Conservation (phyloP, 2,329 filamentous ascomycete species). For the Colletotrichum aenigma region DNA sequence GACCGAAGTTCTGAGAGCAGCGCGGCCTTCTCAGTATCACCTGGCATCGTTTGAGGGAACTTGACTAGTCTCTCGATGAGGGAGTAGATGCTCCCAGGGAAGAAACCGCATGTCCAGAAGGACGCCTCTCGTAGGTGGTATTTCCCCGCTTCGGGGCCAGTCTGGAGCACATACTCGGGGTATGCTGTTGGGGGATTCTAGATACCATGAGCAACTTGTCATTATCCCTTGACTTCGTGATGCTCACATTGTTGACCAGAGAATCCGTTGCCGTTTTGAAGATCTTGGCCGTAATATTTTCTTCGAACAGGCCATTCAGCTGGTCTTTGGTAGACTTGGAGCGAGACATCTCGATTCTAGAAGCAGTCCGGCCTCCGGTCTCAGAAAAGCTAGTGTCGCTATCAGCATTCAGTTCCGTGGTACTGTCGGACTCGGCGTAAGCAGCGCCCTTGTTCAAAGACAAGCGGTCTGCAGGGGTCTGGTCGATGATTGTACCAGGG, state of each 20-base stretch:
- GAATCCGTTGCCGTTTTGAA: conserved; percentile 16
- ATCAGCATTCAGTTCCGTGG: not conserved
- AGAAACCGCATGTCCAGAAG: conserved; percentile 43
- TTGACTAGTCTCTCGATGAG: conserved; percentile 35
- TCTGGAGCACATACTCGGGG: conserved; percentile 24
- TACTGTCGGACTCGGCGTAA: not conserved
- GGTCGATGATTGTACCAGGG: not conserved
- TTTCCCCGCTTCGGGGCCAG: conserved; percentile 17
- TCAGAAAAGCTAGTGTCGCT: conserved; percentile 15
- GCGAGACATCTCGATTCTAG: not conserved
- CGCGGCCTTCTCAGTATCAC: not conserved
- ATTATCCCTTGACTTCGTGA: not conserved
- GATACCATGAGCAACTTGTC: not conserved
- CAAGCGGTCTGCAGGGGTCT: not conserved
- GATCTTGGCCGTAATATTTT: conserved; percentile 24
- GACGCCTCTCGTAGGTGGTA: conserved; percentile 19
- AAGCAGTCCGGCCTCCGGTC: not conserved
- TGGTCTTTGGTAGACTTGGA: not conserved
- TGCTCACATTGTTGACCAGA: conserved; percentile 19
- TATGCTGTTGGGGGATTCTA: conserved; percentile 21
- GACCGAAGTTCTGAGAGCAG: conserved; percentile 27
- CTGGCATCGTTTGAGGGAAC: conserved; percentile 29
- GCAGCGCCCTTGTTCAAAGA: not conserved
- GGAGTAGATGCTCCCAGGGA: conserved; percentile 39
- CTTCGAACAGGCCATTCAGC: conserved; percentile 16